Conservation (phyloP, 805 yeast species). For the Saccharomycopsis synnaedendra region DNA sequence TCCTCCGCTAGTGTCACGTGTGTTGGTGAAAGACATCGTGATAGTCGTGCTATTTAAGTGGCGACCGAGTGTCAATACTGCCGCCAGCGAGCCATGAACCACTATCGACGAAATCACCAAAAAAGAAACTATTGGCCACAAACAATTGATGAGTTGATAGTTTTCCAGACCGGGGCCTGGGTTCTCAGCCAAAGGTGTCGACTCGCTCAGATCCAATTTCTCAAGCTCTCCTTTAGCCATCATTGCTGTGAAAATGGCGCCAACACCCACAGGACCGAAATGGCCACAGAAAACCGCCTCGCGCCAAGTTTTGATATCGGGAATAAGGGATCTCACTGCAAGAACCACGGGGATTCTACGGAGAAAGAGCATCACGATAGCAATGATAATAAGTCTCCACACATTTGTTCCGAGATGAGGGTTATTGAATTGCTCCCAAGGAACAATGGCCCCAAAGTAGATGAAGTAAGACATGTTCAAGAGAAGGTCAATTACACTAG, state of each 20-base stretch:
- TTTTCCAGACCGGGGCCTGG: slow-evolving; percentile 39
- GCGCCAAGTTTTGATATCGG: slow-evolving; percentile 85
- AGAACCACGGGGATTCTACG: slow-evolving; percentile 79
- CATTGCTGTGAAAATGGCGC: slow-evolving; percentile 79
- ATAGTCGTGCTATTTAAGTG: slow-evolving; percentile 86
- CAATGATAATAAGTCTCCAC: slow-evolving; percentile 72
- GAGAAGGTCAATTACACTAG: slow-evolving; percentile 80
- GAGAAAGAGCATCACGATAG: slow-evolving; percentile 61
- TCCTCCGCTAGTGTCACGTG: slow-evolving; percentile 36
- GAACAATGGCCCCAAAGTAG: slow-evolving; percentile 82
- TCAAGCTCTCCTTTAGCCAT: slow-evolving; percentile 68
- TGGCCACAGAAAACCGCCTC: slow-evolving; percentile 93
- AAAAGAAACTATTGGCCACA: slow-evolving; percentile 82
- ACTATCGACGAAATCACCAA: slow-evolving; percentile 71
- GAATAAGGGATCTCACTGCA: slow-evolving; percentile 63
- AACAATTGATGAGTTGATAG: slow-evolving; percentile 45
- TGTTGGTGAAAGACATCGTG: slow-evolving; percentile 77
- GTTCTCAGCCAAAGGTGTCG: slow-evolving; percentile 42
- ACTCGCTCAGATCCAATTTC: slow-evolving; percentile 33
- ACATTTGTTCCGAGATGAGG: slow-evolving; percentile 49
- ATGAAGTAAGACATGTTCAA: slow-evolving; percentile 80
- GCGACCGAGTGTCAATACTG: slow-evolving; percentile 66
- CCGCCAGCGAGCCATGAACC: slow-evolving; percentile 88
- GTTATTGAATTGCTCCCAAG: slow-evolving; percentile 73
- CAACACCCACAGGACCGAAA: slow-evolving; percentile 95